Conservation (phyloP, 495 filamentous ascomycete genomes). For the Neurospora sp. region DNA sequence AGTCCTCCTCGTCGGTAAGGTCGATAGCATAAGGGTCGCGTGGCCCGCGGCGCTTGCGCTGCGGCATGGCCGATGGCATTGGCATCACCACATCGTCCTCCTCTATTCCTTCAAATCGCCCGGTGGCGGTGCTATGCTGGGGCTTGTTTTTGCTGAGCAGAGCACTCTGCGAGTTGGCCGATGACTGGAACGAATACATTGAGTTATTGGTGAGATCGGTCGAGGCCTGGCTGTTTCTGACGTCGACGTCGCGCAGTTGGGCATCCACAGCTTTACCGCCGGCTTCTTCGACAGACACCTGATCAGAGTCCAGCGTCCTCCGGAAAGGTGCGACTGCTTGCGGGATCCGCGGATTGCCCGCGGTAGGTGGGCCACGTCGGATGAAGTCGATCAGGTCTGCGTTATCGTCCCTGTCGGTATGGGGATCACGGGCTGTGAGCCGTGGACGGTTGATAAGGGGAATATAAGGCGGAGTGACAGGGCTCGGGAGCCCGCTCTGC, state of each 20-base stretch:
- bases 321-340: slow-evolving; percentile 79
- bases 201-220: slow-evolving; percentile 31
- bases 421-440: slow-evolving; percentile 64
- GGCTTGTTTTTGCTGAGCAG: slow-evolving; percentile 28
- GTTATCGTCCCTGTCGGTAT: slow-evolving; percentile 52
- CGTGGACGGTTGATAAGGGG: slow-evolving; percentile 25
- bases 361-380: slow-evolving; percentile 58
- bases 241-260: slow-evolving; percentile 29
- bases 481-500: neutral
- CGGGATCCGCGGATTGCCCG: slow-evolving; percentile 55
- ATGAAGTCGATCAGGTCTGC: slow-evolving; percentile 93
- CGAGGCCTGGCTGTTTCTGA: slow-evolving; percentile 33
- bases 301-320: slow-evolving; percentile 76
- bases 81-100: slow-evolving; percentile 33
- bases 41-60: slow-evolving; percentile 64
- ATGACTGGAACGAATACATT: slow-evolving; percentile 29
- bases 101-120: slow-evolving; percentile 15
- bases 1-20: slow-evolving; percentile 68
- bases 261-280: slow-evolving; percentile 43
- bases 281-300: slow-evolving; percentile 42
- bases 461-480: neutral
- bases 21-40: slow-evolving; percentile 91
- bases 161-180: slow-evolving; percentile 42
- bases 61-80: slow-evolving; percentile 26
- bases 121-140: slow-evolving; percentile 5